A percentile compares a stretch with the other conserved stretches of the same genome.
phyloP scores from a whole-genome alignment of 805 yeast species.

The Blastobotrys chiropterorum region DNA sequence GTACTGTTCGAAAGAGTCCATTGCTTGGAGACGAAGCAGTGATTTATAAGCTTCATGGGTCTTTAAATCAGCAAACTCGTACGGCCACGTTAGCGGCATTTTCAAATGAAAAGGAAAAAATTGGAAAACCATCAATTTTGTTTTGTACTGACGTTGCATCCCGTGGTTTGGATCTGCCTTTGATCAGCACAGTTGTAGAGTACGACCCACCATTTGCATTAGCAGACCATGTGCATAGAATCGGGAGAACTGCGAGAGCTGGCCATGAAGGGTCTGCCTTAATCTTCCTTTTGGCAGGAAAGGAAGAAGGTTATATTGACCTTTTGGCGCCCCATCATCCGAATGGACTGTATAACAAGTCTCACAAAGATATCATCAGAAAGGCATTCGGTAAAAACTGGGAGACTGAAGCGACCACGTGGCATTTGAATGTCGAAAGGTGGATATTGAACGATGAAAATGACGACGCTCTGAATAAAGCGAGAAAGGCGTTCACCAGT shows the following conservation, averaged over 20 bases:
- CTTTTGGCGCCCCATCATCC: constrained; percentile 54
- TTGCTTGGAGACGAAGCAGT: constrained; percentile 41
- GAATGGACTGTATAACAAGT: constrained; percentile 43
- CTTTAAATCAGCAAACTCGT: constrained; percentile 77
- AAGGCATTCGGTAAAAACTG: constrained; percentile 47
- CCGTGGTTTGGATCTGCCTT: constrained; percentile 90
- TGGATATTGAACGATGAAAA: constrained; percentile 67
- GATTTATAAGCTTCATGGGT: constrained; percentile 79
- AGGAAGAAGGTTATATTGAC: constrained; percentile 76
- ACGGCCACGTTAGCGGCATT: constrained; percentile 68
- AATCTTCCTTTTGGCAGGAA: constrained; percentile 79
- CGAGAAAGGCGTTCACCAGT: constrained; percentile 76
- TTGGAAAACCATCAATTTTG: constrained; percentile 52
- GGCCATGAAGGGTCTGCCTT: constrained; percentile 77
- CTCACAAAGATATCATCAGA: constrained; percentile 36
- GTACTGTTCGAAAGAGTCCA: constrained; percentile 50
- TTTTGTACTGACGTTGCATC: constrained; percentile 98
- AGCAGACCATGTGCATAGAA: constrained; percentile 93
- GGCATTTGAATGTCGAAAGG: constrained; percentile 88
- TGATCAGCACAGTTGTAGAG: constrained; percentile 79
- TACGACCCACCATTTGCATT: constrained; percentile 92
- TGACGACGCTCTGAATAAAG: constrained; percentile 47
- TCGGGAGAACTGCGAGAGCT: constrained; percentile 98
- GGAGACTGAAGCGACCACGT: constrained; percentile 94
- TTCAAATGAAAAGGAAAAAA: constrained; percentile 22